Evolutionary conservation across 768 basidiomycete genomes (phyloP).

Genomic region (Leccinum barrowsii): DNA sequence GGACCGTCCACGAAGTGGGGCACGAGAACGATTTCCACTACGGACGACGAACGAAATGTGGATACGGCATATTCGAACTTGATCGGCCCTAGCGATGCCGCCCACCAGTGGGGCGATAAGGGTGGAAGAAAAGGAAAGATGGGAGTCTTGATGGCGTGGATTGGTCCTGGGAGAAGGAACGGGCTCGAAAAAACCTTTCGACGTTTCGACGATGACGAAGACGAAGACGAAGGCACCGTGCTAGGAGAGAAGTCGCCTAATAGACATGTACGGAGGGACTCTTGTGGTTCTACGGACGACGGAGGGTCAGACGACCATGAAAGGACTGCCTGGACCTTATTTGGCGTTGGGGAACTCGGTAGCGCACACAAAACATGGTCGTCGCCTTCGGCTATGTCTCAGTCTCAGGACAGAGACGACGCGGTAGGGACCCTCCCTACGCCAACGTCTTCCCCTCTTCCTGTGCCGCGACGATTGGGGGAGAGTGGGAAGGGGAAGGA

Average conservation of each 20-base stretch:
- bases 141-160: slow-evolving; percentile 40
- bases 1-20: slow-evolving; percentile 17
- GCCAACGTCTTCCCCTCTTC: slow-evolving; percentile 25
- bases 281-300: slow-evolving; percentile 41
- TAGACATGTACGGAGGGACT: slow-evolving; percentile 31
- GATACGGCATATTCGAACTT: slow-evolving; percentile 64
- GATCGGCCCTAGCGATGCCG: slow-evolving; percentile 52
- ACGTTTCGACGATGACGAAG: slow-evolving; percentile 11
- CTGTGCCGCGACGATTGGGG: not conserved
- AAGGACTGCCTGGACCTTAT: slow-evolving; percentile 54
- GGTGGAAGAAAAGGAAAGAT: slow-evolving; percentile 44
- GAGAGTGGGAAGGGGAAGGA: slow-evolving; percentile 6
- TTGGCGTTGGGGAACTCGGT: slow-evolving; percentile 38
- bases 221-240: slow-evolving; percentile 9
- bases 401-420: not conserved
- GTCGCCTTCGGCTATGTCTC: slow-evolving; percentile 14
- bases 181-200: slow-evolving; percentile 34
- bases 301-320: slow-evolving; percentile 48
- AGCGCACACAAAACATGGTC: slow-evolving; percentile 13
- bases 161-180: slow-evolving; percentile 36
- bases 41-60: slow-evolving; percentile 25
- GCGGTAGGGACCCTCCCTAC: slow-evolving; percentile 15
- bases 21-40: not conserved
- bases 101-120: slow-evolving; percentile 53
- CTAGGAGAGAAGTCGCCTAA: not conserved